These are phyloP conservation scores for Mallotus nudiflorus DNA, from an alignment of 345 rosid species.

Conservation along the genomic window DNA sequence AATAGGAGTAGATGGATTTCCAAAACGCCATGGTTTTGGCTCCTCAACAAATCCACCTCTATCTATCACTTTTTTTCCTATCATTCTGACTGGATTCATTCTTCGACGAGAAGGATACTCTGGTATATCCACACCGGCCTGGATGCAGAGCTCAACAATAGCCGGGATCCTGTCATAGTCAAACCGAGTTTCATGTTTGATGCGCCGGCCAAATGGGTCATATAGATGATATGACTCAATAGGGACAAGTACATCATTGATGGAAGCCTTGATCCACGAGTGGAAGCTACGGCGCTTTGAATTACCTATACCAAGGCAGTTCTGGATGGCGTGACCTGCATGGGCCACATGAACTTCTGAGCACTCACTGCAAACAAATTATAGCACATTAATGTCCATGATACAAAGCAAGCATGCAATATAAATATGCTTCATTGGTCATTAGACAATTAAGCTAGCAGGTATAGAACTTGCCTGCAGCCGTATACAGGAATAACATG, in stretches of 20 bases:
- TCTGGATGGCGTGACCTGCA: slow-evolving; percentile 61
- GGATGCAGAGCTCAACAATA: slow-evolving; percentile 83
- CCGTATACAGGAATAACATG: slow-evolving; percentile 69
- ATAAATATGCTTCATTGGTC: background rate
- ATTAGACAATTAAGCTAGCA: background rate
- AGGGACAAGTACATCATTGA: slow-evolving; percentile 68
- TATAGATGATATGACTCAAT: slow-evolving; percentile 85
- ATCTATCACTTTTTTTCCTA: slow-evolving; percentile 70
- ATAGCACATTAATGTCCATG: slow-evolving; percentile 1
- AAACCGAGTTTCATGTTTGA: slow-evolving; percentile 76
- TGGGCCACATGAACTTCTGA: slow-evolving; percentile 76
- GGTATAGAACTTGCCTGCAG: slow-evolving; percentile 52
- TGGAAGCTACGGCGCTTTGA: slow-evolving; percentile 54
- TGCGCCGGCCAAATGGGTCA: slow-evolving; percentile 81
- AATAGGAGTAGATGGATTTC: slow-evolving; percentile 46
- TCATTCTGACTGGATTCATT: slow-evolving; percentile 65
- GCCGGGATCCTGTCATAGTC: slow-evolving; percentile 87
- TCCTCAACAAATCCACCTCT: slow-evolving; percentile 66
- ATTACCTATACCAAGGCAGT: slow-evolving; percentile 53
- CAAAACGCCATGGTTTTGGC: slow-evolving; percentile 48
- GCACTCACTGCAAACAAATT: slow-evolving; percentile 55
- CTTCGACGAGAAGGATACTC: slow-evolving; percentile 86
- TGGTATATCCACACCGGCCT: slow-evolving; percentile 79
- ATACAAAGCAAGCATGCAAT: background rate
- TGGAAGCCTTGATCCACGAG: slow-evolving; percentile 72